These are phyloP conservation scores for Calocybe gangraenosa DNA, from an alignment of 768 basidiomycete species.

Conservation along the genomic window DNA sequence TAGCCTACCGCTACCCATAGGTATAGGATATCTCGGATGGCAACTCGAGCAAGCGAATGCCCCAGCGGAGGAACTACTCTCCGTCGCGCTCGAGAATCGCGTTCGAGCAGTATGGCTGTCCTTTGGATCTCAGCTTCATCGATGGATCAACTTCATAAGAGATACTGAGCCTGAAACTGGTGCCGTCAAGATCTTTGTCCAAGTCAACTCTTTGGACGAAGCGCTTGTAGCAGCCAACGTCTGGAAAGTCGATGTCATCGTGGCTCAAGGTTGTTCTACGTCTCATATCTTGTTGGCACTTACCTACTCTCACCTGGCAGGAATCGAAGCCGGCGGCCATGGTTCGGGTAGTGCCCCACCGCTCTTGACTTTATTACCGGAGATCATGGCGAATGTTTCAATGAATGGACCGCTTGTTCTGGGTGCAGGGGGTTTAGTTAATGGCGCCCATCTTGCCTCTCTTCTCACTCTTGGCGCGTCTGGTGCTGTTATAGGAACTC, in stretches of 20 bases:
- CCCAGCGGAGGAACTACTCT: conserved; percentile 38
- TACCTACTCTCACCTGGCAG: conserved; percentile 32
- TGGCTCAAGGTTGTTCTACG: conserved; percentile 62
- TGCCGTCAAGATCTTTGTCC: conserved; percentile 56
- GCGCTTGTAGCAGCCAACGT: conserved; percentile 54
- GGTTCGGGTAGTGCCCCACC: conserved; percentile 55
- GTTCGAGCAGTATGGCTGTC: conserved; percentile 73
- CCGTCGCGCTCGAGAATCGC: conserved; percentile 45
- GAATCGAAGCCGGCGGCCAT: conserved; percentile 80
- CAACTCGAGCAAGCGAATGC: conserved; percentile 49
- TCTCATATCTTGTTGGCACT: conserved; percentile 4
- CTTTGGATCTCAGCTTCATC: conserved; percentile 53
- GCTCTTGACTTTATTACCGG: conserved; percentile 54
- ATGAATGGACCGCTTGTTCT: conserved; percentile 49
- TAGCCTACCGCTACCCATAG: conserved; percentile 47
- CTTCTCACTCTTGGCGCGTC: conserved; percentile 63
- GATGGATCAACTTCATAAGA: conserved; percentile 62
- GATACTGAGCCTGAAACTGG: conserved; percentile 42
- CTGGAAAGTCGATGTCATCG: conserved; percentile 72
- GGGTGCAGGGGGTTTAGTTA: conserved; percentile 72
- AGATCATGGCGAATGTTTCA: conserved; percentile 42
- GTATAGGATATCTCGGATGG: conserved; percentile 76
- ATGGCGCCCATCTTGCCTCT: conserved; percentile 61
- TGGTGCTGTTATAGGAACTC: conserved; percentile 70
- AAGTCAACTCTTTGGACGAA: conserved; percentile 57